Evolutionary conservation across 177 flowering plant genomes (phyloP), one percentile per base, ranked within the genome.

Genomic region (Vitis hybrid): DNA sequence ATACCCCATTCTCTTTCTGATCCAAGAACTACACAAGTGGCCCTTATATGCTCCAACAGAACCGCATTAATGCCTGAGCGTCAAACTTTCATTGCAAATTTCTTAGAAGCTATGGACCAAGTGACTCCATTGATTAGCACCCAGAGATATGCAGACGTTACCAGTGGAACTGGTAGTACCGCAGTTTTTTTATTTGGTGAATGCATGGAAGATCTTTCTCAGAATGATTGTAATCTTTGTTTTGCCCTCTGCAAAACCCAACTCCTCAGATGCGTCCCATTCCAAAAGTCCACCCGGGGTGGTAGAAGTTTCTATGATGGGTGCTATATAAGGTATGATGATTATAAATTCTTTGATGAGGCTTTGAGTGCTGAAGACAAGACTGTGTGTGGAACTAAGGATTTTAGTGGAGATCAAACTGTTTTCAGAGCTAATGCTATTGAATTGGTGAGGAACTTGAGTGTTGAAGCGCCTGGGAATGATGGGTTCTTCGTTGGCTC

Each of bases 321-420:
- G 11, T 92, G 97, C 69, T 89, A 78, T 74, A 18, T 92, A 2
- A 76, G 98, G 69, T 94, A 90, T 77, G 97, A 92, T 29, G 79
- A 82, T 55, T 85, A 88, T 65, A 53, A 67, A 4, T 92, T 92
- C 78, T 84, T 78, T 18, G 65, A 69, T 14, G 92, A 94, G 66
- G 65, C 62, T 50, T 6, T 80, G 57, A 79, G 82, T 59, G 9
- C 50, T 0, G 61, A 51, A 3, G 96, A 94, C 60, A 71, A 2
- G 18, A 66, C 80, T 8, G 87, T 84, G n/a, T 93, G 98, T 74
- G 81, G 75, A 3, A 31, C 10, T 4, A 13, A 10, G 3, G 62
- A 19, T 53, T 73, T 76, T 19, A 55, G 14, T 55, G 77, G 78
- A 58, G 71, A 82, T 67, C 52, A 16, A 62, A 67, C 77, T 58